A percentile compares a stretch with the other conserved stretches of the same genome.
Evolutionary conservation across 2,329 filamentous ascomycete species (phyloP).

Genomic region (Stachybotrys echinatus): DNA sequence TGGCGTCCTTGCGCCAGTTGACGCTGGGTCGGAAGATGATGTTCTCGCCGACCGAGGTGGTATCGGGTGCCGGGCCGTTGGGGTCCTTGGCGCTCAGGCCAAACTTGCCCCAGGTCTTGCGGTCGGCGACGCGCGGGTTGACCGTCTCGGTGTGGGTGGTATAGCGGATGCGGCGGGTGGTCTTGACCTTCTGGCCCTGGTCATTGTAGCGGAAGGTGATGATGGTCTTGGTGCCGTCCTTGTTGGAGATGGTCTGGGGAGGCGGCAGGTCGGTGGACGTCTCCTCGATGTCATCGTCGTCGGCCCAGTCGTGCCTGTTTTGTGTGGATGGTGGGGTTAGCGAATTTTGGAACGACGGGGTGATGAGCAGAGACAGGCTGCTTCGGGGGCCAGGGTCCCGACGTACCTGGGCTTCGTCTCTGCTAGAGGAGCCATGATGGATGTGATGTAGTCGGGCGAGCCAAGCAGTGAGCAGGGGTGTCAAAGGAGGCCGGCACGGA

Average conservation of each 20-base stretch:
- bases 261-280: constrained; percentile 66
- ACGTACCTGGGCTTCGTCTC: constrained; percentile 36
- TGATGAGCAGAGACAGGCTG: not conserved
- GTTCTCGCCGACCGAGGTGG: constrained; percentile 93
- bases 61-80: constrained; percentile 77
- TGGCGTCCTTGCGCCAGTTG: constrained; percentile 89
- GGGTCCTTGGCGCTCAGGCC: constrained; percentile 82
- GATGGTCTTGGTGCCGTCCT: constrained; percentile 96
- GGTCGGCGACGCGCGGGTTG: constrained; percentile 93
- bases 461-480: too few relatives aligned
- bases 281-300: constrained; percentile 87
- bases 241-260: constrained; percentile 88
- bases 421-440: constrained; percentile 33
- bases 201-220: constrained; percentile 89
- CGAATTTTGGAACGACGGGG: constrained; percentile 9
- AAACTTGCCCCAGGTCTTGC: constrained; percentile 91
- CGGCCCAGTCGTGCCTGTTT: constrained; percentile 77
- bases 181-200: constrained; percentile 92
- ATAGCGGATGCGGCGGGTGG: constrained; percentile 89
- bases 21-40: constrained; percentile 91
- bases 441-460: constrained; percentile 8
- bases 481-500: not conserved
- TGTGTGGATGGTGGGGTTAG: constrained; percentile 31
- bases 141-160: constrained; percentile 89
- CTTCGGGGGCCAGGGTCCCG: constrained; percentile 5